A percentile compares a stretch with the other conserved stretches of the same genome.
phyloP scores from a whole-genome alignment of 2,329 filamentous ascomycete species.

The Cryphonectria japonica region DNA sequence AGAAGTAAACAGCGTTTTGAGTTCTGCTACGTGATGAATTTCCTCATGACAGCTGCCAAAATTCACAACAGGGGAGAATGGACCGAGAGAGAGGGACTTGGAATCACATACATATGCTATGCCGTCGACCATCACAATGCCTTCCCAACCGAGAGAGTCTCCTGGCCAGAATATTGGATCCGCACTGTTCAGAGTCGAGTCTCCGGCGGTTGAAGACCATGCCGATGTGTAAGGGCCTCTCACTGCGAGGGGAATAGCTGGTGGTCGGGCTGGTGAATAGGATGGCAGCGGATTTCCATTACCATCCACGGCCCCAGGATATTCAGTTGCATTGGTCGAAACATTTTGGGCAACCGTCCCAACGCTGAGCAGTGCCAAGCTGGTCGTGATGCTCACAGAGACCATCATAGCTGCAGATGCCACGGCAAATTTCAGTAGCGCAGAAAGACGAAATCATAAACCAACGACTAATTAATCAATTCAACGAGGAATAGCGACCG shows the following conservation, averaged over 20 bases:
- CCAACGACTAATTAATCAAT: not conserved
- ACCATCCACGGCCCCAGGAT: slow-evolving; percentile 12
- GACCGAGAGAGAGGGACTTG: not conserved
- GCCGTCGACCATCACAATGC: slow-evolving; percentile 33
- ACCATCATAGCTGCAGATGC: slow-evolving; percentile 7
- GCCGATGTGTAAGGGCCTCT: slow-evolving; percentile 59
- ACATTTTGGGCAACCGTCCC: not conserved
- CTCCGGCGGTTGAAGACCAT: slow-evolving; percentile 65
- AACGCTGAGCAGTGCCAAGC: not conserved
- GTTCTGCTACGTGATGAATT: not conserved
- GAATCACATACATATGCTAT: slow-evolving; percentile 36
- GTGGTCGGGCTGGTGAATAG: slow-evolving; percentile 39
- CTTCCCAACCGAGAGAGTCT: slow-evolving; percentile 29
- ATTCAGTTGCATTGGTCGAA: not conserved
- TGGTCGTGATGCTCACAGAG: not conserved
- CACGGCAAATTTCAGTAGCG: not conserved
- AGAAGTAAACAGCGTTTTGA: not conserved
- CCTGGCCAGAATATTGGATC: slow-evolving; percentile 61
- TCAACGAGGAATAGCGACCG: not conserved
- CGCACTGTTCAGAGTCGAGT: slow-evolving; percentile 66
- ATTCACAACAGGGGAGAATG: not conserved
- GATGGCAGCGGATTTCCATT: slow-evolving; percentile 29
- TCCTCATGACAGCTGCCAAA: not conserved
- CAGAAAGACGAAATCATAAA: not conserved
- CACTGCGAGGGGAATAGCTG: slow-evolving; percentile 51